phyloP scores from a whole-genome alignment of 176 grass and related monocot species.

The Areca catechu region DNA sequence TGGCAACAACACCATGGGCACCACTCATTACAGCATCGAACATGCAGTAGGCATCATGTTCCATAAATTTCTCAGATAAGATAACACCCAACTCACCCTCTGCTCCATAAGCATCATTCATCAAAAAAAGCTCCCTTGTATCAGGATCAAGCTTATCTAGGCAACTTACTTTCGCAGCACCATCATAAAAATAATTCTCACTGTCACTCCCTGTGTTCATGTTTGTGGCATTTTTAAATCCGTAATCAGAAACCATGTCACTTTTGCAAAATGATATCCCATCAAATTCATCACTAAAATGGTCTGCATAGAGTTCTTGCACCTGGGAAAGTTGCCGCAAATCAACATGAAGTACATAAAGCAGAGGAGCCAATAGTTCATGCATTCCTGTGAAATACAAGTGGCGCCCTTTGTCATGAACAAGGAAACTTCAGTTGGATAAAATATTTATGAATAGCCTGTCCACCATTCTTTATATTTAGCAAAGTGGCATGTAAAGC shows the following conservation, averaged over 20 bases:
- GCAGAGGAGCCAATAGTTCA: conserved; percentile 92
- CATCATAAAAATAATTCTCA: conserved; percentile 18
- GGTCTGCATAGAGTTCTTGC: conserved; percentile 49
- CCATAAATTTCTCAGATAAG: conserved; percentile 94
- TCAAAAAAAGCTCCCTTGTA: conserved; percentile 60
- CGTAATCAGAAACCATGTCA: conserved; percentile 8
- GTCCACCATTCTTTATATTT: no score
- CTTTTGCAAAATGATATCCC: conserved; percentile 42
- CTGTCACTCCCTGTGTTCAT: conserved; percentile 36
- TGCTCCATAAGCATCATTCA: conserved; percentile 91
- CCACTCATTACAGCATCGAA: conserved; percentile 89
- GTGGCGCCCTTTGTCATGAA: neutral
- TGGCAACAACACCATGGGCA: conserved; percentile 55
- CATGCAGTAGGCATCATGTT: conserved; percentile 95
- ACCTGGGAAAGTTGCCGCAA: conserved; percentile 68
- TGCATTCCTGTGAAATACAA: conserved; percentile 68
- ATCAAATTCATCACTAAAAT: conserved; percentile 75
- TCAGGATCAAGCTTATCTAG: conserved; percentile 57
- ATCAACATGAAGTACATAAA: conserved; percentile 92
- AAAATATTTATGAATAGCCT: no score
- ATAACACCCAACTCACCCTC: conserved; percentile 95
- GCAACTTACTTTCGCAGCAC: conserved; percentile 42
- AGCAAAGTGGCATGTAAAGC: no score
- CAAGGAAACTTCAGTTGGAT: neutral
- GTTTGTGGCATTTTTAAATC: conserved; percentile 19